Base-by-base conservation (phyloP, 495 filamentous ascomycete species). In the Aspergillus cristatus region DNA sequence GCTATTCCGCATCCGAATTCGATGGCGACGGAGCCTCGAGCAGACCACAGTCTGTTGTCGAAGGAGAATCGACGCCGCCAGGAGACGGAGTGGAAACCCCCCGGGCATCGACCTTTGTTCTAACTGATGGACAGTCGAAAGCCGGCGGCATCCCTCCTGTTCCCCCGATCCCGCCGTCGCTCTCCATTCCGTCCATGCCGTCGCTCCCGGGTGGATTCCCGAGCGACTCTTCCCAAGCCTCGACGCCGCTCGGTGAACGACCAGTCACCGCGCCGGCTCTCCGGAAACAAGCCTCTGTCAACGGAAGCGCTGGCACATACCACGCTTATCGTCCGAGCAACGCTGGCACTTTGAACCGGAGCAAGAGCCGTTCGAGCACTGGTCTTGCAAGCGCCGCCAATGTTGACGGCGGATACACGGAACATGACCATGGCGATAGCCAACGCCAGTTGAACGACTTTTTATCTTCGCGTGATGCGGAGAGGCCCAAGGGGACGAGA, bases 101-200 rank as follows among this genome's bases (percentile, higher is more conserved):
- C 3, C 57, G 51, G 18, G 57, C 54, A 15, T 45, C 56, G 11
- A 43, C 48, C 14, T 41, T 53, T n/a, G 34, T 37, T 1, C 31
- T 45, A 18, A 33, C 39, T 28, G 29, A 48, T 32, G 42, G 37
- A n/a, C 33, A 26, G 6, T 20, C 36, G 18, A 35, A 48, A 32
- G 49, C 51, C 12, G 48, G 58, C 18, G 49, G 43, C 15, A 64
- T 70, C 14, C 63, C 66, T 4, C 66, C 66, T 6, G 65, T 70
- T 1, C 66, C 64, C 14, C 66, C 66, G 10, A 58, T 68, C 14
- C 66, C 66, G 18, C 43, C 47, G 1, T 54, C 48, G 7, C 41
- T 70, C n/a, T 43, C 56, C 14, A 58, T 64, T 25, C n/a, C n/a
- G n/a, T n/a, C n/a, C n/a, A n/a, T n/a, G n/a, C n/a, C n/a, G n/a